A percentile compares a stretch with the other conserved stretches of the same genome.
These are phyloP conservation scores for Arctium lappa DNA, from an alignment of 129 eudicot species.

Conservation along the genomic window DNA sequence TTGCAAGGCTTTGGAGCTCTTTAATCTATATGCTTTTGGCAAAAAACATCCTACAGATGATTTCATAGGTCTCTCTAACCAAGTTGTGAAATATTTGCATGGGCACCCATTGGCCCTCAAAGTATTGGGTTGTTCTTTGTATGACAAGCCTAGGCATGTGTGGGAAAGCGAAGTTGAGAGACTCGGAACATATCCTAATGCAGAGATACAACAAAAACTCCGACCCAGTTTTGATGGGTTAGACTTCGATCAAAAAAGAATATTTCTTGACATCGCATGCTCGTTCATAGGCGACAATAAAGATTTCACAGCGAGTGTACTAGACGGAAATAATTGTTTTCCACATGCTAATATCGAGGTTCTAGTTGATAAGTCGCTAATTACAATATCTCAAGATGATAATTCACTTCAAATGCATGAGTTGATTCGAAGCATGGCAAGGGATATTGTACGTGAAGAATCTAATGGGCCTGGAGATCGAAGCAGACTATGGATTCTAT, in stretches of 20 bases:
- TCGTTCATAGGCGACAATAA: slow-evolving; percentile 3
- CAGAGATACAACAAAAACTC: too few relatives aligned
- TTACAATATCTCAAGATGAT: not conserved
- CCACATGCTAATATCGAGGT: not conserved
- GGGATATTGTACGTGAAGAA: too few relatives aligned
- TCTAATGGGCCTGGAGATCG: too few relatives aligned
- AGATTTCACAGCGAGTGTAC: not conserved
- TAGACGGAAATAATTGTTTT: not conserved
- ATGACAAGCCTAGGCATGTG: not conserved
- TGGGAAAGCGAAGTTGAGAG: too few relatives aligned
- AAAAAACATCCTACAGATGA: too few relatives aligned
- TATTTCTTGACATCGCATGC: slow-evolving; percentile 27
- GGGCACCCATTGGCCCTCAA: slow-evolving; percentile 26
- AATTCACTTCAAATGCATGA: slow-evolving; percentile 4
- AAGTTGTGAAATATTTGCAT: not conserved
- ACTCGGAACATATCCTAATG: too few relatives aligned
- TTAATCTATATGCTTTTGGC: too few relatives aligned
- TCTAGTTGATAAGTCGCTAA: slow-evolving; percentile 14
- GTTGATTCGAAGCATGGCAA: not conserved
- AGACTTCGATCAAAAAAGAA: not conserved
- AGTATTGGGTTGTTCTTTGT: not conserved
- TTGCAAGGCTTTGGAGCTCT: too few relatives aligned
- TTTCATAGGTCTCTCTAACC: too few relatives aligned
- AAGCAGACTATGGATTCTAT: too few relatives aligned
- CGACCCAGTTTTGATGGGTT: slow-evolving; percentile 14